phyloP scores from a whole-genome alignment of 176 grass and related monocot genomes.

The Miscanthus lutarioriparius region DNA sequence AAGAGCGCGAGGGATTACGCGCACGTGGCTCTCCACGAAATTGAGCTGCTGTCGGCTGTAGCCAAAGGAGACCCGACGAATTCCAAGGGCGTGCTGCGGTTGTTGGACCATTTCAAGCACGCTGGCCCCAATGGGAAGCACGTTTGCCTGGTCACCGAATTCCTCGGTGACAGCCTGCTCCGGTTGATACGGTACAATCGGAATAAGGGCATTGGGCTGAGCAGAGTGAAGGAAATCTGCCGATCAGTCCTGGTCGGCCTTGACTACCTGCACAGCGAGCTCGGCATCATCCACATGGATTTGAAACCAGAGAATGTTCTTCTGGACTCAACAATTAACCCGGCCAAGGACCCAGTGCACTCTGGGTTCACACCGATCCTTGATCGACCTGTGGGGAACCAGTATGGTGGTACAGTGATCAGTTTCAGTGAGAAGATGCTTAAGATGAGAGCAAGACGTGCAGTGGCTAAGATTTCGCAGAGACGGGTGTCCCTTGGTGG shows the following conservation, averaged over 20 bases:
- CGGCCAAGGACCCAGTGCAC: slow-evolving; percentile 75
- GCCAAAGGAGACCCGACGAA: slow-evolving; percentile 70
- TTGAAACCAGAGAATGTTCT: slow-evolving; percentile 92
- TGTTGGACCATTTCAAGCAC: slow-evolving; percentile 94
- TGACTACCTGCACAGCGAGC: slow-evolving; percentile 77
- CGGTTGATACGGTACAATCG: slow-evolving; percentile 70
- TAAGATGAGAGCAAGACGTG: slow-evolving; percentile 58
- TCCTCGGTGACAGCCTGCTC: slow-evolving; percentile 84
- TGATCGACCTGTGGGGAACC: slow-evolving; percentile 54
- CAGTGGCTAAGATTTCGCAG: slow-evolving; percentile 63
- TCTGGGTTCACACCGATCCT: slow-evolving; percentile 68
- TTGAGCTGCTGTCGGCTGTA: slow-evolving; percentile 65
- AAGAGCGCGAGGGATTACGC: slow-evolving; percentile 91
- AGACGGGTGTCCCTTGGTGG: slow-evolving; percentile 65
- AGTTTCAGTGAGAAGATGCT: slow-evolving; percentile 82
- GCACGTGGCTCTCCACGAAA: slow-evolving; percentile 80
- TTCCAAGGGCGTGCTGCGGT: slow-evolving; percentile 61
- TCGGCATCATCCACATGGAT: slow-evolving; percentile 85
- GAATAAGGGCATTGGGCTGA: slow-evolving; percentile 73
- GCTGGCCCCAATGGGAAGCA: slow-evolving; percentile 80
- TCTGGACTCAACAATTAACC: slow-evolving; percentile 78
- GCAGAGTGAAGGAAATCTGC: slow-evolving; percentile 66
- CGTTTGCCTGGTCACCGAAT: slow-evolving; percentile 71
- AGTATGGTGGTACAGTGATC: slow-evolving; percentile 35
- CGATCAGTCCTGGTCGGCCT: slow-evolving; percentile 66